These are phyloP conservation scores for Arctium lappa DNA, from an alignment of 129 eudicot genomes.

Conservation along the genomic window DNA sequence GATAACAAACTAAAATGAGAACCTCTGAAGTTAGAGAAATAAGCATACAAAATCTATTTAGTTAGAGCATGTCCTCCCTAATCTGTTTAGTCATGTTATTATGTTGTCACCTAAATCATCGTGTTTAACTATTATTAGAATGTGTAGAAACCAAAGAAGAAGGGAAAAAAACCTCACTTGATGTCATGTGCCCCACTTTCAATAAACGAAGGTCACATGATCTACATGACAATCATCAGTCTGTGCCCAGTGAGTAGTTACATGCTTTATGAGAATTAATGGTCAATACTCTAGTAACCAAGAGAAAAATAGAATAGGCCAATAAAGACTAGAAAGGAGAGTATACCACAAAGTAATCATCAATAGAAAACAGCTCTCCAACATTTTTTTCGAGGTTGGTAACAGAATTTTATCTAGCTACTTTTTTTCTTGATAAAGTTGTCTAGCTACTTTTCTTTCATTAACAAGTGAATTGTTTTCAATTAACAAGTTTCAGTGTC, in stretches of 20 bases:
- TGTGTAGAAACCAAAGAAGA: no score
- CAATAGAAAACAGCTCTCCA: not conserved
- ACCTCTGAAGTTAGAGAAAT: not conserved
- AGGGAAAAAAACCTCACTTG: no score
- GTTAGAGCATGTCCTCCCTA: no score
- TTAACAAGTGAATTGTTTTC: not conserved
- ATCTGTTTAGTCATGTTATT: no score
- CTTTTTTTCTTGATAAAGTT: not conserved
- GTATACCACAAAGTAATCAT: not conserved
- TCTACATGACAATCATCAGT: not conserved
- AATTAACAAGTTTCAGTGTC: not conserved
- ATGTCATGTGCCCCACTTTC: not conserved
- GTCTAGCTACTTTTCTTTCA: not conserved
- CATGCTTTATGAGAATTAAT: no score
- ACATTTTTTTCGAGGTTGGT: not conserved
- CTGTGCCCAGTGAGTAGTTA: no score
- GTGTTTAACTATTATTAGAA: no score
- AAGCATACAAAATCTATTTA: not conserved
- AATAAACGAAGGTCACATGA: not conserved
- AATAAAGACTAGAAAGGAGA: not conserved
- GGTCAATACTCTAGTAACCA: not conserved
- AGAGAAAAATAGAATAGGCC: not conserved
- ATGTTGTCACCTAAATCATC: no score
- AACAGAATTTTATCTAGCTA: not conserved
- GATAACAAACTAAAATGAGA: not conserved